phyloP scores from a whole-genome alignment of 1,139 yeast species.

The Hemisphaericaspora subhashii region DNA sequence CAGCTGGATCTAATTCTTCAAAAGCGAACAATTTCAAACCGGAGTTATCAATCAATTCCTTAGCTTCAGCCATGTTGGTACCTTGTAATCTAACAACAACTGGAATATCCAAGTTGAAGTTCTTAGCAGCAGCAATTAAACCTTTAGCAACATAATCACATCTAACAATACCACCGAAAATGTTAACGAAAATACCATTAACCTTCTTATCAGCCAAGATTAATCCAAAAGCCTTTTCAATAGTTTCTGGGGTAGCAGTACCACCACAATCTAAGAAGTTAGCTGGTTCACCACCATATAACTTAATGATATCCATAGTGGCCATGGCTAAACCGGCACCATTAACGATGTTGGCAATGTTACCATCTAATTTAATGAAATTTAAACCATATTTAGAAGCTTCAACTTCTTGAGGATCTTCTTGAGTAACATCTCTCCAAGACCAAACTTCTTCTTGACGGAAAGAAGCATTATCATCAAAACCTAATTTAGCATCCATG shows the following conservation, averaged over 20 bases:
- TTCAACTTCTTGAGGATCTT: slow-evolving; percentile 94
- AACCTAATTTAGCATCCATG: slow-evolving; percentile 98
- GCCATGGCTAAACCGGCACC: slow-evolving; percentile 99
- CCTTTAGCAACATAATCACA: slow-evolving; percentile 99
- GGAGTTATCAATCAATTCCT: slow-evolving; percentile 79
- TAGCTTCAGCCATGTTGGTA: slow-evolving; percentile 90
- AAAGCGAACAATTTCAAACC: slow-evolving; percentile 92
- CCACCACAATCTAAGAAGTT: slow-evolving; percentile 99
- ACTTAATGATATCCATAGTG: slow-evolving; percentile 98
- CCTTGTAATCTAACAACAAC: slow-evolving; percentile 98
- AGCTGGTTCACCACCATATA: slow-evolving; percentile 98
- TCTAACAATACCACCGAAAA: slow-evolving; percentile 99
- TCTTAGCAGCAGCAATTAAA: slow-evolving; percentile 91
- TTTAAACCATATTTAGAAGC: slow-evolving; percentile 90
- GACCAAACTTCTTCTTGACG: slow-evolving; percentile 93
- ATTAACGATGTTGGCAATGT: slow-evolving; percentile 96
- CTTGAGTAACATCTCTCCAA: slow-evolving; percentile 97
- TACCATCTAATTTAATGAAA: slow-evolving; percentile 97
- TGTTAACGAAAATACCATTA: slow-evolving; percentile 95
- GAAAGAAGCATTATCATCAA: slow-evolving; percentile 94
- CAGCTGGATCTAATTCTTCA: slow-evolving; percentile 96
- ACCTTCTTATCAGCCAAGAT: slow-evolving; percentile 88
- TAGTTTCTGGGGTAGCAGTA: slow-evolving; percentile 98
- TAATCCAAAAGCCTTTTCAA: slow-evolving; percentile 94
- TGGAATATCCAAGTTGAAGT: slow-evolving; percentile 91